A percentile compares a stretch with the other conserved stretches of the same genome.
phyloP scores from a whole-genome alignment of 1,284 basidiomycete genomes.

The Trametes polyzona region DNA sequence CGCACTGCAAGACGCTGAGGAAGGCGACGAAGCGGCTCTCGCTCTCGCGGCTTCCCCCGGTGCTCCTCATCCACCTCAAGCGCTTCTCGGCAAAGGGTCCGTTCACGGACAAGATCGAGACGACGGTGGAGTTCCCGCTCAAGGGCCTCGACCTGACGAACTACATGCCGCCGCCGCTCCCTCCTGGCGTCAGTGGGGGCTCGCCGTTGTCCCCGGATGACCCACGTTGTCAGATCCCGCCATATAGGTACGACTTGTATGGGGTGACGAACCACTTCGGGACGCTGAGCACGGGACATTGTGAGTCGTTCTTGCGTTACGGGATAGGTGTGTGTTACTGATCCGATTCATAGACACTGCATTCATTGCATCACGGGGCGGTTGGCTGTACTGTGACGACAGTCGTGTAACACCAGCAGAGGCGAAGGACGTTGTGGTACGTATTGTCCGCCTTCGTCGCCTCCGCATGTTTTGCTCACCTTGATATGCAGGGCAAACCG shows the following conservation, averaged over 20 bases:
- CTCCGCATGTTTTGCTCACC: neutral
- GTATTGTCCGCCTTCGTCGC: constrained; percentile 39
- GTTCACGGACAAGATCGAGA: constrained; percentile 95
- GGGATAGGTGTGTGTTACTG: neutral
- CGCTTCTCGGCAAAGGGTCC: constrained; percentile 92
- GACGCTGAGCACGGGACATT: constrained; percentile 89
- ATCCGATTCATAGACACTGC: constrained; percentile 70
- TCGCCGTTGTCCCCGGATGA: constrained; percentile 59
- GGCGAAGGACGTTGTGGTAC: constrained; percentile 82
- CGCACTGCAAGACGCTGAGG: constrained; percentile 86
- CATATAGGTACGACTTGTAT: constrained; percentile 89
- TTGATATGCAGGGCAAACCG: constrained; percentile 66
- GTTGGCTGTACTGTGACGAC: constrained; percentile 90
- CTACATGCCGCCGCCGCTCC: constrained; percentile 86
- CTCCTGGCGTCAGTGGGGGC: constrained; percentile 58
- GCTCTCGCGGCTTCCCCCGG: constrained; percentile 87
- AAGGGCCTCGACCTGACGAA: constrained; percentile 85
- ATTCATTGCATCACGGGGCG: constrained; percentile 76
- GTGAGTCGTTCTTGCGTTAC: constrained; percentile 52
- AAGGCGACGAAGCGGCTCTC: constrained; percentile 88
- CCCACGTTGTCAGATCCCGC: constrained; percentile 79
- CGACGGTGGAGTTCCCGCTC: constrained; percentile 87
- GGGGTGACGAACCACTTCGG: constrained; percentile 93
- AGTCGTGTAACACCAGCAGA: constrained; percentile 74
- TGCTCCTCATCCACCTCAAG: constrained; percentile 95